Percentiles rank a stretch among this genome's conserved stretches.
These are phyloP conservation scores for Tetradesmus obliquus DNA, from an alignment of 139 green algal species.

Conservation along the genomic window DNA sequence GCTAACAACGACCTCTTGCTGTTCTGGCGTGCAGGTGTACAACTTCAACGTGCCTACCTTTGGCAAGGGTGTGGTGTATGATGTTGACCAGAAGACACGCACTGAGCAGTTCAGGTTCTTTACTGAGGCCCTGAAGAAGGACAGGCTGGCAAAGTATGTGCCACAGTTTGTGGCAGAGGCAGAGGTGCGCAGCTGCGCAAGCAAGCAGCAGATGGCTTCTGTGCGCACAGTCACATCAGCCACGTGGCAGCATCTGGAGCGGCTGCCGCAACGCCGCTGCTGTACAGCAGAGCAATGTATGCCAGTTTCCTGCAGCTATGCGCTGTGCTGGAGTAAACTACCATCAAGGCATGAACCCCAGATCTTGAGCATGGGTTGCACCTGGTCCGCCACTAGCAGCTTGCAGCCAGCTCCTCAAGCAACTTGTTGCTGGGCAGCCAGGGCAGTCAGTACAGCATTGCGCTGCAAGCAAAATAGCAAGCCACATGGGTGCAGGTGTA, in stretches of 20 bases:
- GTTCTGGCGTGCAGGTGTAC: conserved; percentile 86
- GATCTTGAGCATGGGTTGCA: too few relatives aligned
- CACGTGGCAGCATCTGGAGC: neutral
- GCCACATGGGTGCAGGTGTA: too few relatives aligned
- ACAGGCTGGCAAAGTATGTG: conserved; percentile 91
- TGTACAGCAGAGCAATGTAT: too few relatives aligned
- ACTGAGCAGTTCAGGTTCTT: conserved; percentile 99
- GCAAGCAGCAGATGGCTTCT: neutral
- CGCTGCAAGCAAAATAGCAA: too few relatives aligned
- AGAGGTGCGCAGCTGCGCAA: conserved; percentile 54
- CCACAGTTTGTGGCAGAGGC: conserved; percentile 91
- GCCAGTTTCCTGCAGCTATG: too few relatives aligned
- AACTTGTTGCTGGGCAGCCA: too few relatives aligned
- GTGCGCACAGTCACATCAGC: neutral
- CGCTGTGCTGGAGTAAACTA: too few relatives aligned
- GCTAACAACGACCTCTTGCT: neutral
- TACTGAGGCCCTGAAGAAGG: conserved; percentile 90
- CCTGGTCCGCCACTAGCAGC: too few relatives aligned
- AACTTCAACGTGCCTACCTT: conserved; percentile 99
- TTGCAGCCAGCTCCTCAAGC: too few relatives aligned
- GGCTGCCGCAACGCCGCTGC: too few relatives aligned
- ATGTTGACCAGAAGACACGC: conserved; percentile 93
- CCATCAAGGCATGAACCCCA: too few relatives aligned
- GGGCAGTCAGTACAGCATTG: too few relatives aligned
- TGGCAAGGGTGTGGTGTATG: conserved; percentile 97